Base-by-base conservation (phyloP, 257 asterid species). In the Nicotiana paniculata region DNA sequence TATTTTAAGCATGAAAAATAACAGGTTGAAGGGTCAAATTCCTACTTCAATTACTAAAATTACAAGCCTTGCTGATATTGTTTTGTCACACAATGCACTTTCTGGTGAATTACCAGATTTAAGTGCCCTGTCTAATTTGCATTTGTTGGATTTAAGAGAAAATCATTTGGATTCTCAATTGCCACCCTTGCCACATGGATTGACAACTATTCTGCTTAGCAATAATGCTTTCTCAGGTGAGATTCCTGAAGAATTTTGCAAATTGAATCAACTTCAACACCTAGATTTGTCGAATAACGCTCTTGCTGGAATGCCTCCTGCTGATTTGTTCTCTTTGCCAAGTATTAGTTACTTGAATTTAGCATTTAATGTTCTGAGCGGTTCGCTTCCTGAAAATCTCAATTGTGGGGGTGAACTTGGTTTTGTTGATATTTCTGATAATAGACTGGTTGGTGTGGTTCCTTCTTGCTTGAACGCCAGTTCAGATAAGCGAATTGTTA, bases 211-310 rank as follows among this genome's bases (percentile, higher is more conserved):
- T 82, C 57, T 91, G 18, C 85, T 92, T 10, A 85, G 88, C 37
- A 89, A 88, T 74, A 91, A 91, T 81, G 84, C 88, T 55, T 86
- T 92, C 80, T 88, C 86, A 1, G 93, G 93, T 32, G 83, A 67
- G 67, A 89, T 92, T 13, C 97, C 97, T 5, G 82, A 84, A 77
- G 87, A 86, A 64, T 90, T 86, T 80, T 82, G 88, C 10, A 81
- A 72, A 26, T 62, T 92, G 57, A 59, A 79, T 77, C 86, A 57
- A 79, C 97, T 92, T 66, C 91, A 87, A 84, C 90, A 90, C 66
- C 89, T 92, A 32, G 95, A 92, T 81, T 86, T 92, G 17, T 92
- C 97, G 16, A 69, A 35, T 57, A 92, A 92, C 85, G 85, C 84
- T 12, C 88, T 92, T 51, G 43, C 82, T 28, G 97, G 86, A 39